Percentiles rank a stretch among this genome's conserved stretches.
phyloP scores from a whole-genome alignment of 2,329 filamentous ascomycete genomes.

The Colletotrichum sp. region DNA sequence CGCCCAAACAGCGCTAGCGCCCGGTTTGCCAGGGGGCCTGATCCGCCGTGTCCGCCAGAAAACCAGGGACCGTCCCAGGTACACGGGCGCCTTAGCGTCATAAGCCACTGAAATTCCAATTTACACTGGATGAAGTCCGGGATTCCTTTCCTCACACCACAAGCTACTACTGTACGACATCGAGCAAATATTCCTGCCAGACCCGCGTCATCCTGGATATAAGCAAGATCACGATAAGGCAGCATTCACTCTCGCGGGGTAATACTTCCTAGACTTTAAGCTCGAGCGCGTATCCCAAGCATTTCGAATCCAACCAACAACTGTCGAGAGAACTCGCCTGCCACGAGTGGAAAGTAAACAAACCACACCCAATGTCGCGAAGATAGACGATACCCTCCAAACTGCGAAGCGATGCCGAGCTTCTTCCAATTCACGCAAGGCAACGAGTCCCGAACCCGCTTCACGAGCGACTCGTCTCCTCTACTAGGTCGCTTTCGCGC shows the following conservation, averaged over 20 bases:
- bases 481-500: conserved; percentile 70
- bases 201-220: background rate
- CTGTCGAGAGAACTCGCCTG: background rate
- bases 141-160: conserved; percentile 6
- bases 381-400: background rate
- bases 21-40: background rate
- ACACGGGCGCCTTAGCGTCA: conserved; percentile 4
- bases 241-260: background rate
- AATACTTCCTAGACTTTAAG: background rate
- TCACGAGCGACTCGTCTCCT: conserved; percentile 60
- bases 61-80: conserved; percentile 15
- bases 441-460: conserved; percentile 59
- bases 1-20: conserved; percentile 9
- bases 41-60: conserved; percentile 14
- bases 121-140: conserved; percentile 3
- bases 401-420: conserved; percentile 55
- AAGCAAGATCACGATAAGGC: background rate
- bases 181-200: background rate
- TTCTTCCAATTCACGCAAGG: conserved; percentile 74
- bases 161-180: background rate
- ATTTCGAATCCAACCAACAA: background rate
- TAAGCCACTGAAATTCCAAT: conserved; percentile 10
- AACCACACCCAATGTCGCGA: conserved; percentile 8
- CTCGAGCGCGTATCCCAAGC: background rate
- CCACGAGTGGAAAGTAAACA: background rate